phyloP scores from a whole-genome alignment of 768 basidiomycete species.

The Podaxis mareebaensis region DNA sequence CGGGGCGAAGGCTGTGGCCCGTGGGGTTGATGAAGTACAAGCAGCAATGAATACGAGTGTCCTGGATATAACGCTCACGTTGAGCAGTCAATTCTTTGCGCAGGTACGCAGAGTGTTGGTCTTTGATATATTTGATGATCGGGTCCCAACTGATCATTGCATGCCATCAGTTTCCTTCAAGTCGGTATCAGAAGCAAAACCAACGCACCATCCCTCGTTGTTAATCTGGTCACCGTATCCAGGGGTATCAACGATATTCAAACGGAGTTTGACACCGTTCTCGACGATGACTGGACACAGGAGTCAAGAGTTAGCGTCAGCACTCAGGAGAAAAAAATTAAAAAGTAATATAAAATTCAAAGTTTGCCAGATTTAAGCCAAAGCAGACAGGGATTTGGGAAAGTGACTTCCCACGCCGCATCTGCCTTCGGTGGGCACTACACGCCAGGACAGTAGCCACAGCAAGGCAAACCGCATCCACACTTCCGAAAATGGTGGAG shows the following conservation, averaged over 20 bases:
- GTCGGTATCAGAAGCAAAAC: slow-evolving; percentile 1
- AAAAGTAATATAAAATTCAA: background rate
- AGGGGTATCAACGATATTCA: slow-evolving; percentile 99
- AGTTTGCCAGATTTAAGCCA: background rate
- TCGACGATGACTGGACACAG: slow-evolving; percentile 79
- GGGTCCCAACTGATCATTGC: slow-evolving; percentile 85
- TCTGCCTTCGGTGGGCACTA: background rate
- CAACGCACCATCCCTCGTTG: slow-evolving; percentile 92
- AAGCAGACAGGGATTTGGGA: background rate
- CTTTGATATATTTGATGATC: slow-evolving; percentile 98
- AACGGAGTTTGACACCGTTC: slow-evolving; percentile 89
- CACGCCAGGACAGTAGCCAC: background rate
- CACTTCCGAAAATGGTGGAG: background rate
- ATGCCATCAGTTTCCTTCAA: slow-evolving; percentile 13
- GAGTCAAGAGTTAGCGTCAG: slow-evolving; percentile 5
- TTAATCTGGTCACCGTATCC: slow-evolving; percentile 99
- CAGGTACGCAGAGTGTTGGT: slow-evolving; percentile 98
- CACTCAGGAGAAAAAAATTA: background rate
- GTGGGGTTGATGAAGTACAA: slow-evolving; percentile 99
- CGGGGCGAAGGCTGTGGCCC: slow-evolving; percentile 94
- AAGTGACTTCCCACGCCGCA: slow-evolving; percentile 18
- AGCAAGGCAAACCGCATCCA: background rate
- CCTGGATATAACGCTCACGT: slow-evolving; percentile 97
- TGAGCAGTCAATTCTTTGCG: slow-evolving; percentile 98
- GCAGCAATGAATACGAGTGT: slow-evolving; percentile 98